phyloP scores from a whole-genome alignment of 208 protist genomes.

The Entamoeba invadens region DNA sequence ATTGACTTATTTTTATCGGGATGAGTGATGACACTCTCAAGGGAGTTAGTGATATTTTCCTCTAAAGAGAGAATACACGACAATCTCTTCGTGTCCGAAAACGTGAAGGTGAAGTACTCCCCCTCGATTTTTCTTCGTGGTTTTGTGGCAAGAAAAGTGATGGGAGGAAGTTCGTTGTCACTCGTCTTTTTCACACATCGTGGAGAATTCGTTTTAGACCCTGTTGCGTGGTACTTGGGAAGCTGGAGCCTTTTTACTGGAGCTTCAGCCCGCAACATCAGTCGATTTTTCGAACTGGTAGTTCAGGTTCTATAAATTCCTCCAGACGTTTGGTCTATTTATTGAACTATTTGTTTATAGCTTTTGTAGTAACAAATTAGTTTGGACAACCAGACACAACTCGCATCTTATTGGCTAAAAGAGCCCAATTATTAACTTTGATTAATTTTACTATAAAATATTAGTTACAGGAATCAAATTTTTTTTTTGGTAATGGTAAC shows the following conservation, averaged over 20 bases:
- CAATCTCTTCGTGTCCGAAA: background rate
- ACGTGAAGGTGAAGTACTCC: background rate
- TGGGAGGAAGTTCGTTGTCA: background rate
- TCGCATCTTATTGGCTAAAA: no score
- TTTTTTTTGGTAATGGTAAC: no score
- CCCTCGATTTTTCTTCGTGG: background rate
- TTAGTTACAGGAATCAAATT: no score
- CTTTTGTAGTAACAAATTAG: no score
- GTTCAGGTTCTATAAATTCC: no score
- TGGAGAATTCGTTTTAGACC: background rate
- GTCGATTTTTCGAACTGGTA: no score
- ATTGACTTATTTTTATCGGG: background rate
- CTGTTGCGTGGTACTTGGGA: background rate
- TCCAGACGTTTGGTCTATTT: no score
- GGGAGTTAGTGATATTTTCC: background rate
- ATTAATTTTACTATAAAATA: no score
- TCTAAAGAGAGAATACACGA: background rate
- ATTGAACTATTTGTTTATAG: no score
- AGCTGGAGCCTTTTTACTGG: background rate
- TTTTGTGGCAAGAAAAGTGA: background rate
- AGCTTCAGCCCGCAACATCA: background rate
- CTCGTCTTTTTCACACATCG: background rate
- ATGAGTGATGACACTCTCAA: background rate
- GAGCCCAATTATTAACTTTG: no score
- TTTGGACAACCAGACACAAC: no score